phyloP scores from a whole-genome alignment of 169 alveolate species.

The Nephromyces sp. region DNA sequence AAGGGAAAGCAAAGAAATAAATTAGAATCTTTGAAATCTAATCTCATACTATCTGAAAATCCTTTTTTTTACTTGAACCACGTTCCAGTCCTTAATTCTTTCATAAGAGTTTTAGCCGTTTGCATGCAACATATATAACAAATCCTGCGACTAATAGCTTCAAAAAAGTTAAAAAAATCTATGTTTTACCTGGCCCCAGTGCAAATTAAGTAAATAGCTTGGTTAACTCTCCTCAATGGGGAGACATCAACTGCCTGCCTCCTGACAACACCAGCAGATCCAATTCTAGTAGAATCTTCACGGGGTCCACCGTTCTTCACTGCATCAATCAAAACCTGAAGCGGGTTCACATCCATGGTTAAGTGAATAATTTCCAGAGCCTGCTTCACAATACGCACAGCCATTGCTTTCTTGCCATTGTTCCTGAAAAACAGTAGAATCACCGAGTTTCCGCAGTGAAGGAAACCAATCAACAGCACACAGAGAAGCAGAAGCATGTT shows the following conservation, averaged over 20 bases:
- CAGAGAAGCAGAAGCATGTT: not conserved
- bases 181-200: conserved; percentile 82
- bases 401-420: conserved; percentile 96
- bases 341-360: conserved; percentile 91
- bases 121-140: not conserved
- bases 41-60: too few species aligned
- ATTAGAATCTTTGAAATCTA: too few species aligned
- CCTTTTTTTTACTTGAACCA: too few species aligned
- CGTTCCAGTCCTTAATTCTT: too few species aligned
- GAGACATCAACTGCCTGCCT: conserved; percentile 98
- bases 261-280: conserved; percentile 97
- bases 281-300: conserved; percentile 95
- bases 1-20: too few species aligned
- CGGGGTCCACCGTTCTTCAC: conserved; percentile 97
- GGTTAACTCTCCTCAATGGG: conserved; percentile 97
- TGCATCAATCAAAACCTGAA: conserved; percentile 92
- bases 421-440: conserved; percentile 60
- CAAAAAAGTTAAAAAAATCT: too few species aligned
- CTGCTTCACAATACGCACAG: conserved; percentile 92
- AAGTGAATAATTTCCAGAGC: conserved; percentile 94
- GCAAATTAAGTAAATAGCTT: conserved; percentile 93
- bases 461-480: not conserved
- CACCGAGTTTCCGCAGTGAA: not conserved
- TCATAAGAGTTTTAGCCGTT: not conserved
- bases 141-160: not conserved